These are phyloP conservation scores for Mortierella antarctica DNA, from an alignment of 192 early-diverging fungal species.

Conservation along the genomic window DNA sequence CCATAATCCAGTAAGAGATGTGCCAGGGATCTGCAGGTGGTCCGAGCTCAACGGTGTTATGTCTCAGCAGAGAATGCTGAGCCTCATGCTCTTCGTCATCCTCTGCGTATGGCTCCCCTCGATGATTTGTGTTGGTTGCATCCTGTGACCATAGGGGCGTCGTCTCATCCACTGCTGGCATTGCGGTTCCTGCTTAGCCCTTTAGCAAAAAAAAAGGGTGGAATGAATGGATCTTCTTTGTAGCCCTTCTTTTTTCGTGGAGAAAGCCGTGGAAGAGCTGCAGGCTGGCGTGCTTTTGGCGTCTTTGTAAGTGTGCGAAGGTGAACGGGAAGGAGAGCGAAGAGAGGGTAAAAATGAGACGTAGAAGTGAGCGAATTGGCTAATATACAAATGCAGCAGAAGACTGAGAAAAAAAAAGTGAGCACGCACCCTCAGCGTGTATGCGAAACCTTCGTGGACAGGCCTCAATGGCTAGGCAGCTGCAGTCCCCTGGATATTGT, in stretches of 20 bases:
- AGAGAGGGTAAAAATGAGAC: neutral
- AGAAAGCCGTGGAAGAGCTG: neutral
- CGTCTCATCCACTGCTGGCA: conserved; percentile 38
- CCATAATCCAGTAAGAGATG: conserved; percentile 72
- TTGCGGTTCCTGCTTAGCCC: neutral
- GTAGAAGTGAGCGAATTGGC: neutral
- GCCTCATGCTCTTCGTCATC: conserved; percentile 2
- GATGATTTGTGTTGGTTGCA: conserved; percentile 19
- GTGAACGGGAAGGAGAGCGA: neutral
- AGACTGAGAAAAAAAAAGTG: neutral
- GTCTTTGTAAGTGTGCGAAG: neutral
- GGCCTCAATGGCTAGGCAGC: too few species aligned
- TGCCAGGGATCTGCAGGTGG: conserved; percentile 59
- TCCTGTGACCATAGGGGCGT: conserved; percentile 28
- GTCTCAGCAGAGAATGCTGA: neutral
- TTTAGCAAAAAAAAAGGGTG: neutral
- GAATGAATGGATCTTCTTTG: neutral
- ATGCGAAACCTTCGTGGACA: too few species aligned
- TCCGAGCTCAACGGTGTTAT: conserved; percentile 21
- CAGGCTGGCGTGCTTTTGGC: too few species aligned
- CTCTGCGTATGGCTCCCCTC: conserved; percentile 8
- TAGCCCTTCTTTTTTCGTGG: too few species aligned
- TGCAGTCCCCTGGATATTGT: too few species aligned
- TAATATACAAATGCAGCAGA: neutral
- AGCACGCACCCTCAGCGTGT: neutral